Conservation (phyloP, 2,329 filamentous ascomycete species). For the Epichloe brachyelytri region DNA sequence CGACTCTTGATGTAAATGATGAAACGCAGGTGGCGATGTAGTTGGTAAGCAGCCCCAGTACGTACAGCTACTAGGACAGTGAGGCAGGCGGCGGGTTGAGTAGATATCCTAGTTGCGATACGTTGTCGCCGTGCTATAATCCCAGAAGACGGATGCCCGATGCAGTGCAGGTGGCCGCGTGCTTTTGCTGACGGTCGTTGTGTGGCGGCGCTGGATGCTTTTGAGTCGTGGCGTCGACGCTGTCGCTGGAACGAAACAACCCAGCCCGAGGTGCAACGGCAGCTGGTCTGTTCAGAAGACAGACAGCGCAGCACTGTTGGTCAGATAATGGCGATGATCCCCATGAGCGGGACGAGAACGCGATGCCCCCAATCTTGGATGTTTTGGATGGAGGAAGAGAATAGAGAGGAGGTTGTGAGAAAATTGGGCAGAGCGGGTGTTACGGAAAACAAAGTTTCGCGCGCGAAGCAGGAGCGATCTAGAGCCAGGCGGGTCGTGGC, state of each 20-base stretch:
- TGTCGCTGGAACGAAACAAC: not conserved
- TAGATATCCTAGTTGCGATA: not conserved
- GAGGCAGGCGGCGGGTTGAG: not conserved
- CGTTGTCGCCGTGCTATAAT: not conserved
- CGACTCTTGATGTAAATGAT: not conserved
- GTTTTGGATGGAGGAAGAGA: not conserved
- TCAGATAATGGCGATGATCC: not conserved
- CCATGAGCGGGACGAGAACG: not conserved
- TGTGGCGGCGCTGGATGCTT: not conserved
- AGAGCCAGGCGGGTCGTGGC: slow-evolving; percentile 5
- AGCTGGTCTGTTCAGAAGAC: not conserved
- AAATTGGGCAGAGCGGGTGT: not conserved
- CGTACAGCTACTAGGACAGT: not conserved
- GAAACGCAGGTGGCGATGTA: not conserved
- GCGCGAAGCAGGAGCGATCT: slow-evolving; percentile 1
- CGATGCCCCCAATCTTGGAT: not conserved
- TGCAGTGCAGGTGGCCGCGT: slow-evolving; percentile 2
- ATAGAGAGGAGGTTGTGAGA: not conserved
- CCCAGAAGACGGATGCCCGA: not conserved
- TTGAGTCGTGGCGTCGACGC: slow-evolving; percentile 1
- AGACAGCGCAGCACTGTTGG: not conserved
- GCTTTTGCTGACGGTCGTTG: not conserved
- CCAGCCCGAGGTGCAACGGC: not conserved
- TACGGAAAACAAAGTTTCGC: slow-evolving; percentile 3
- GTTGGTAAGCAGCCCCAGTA: not conserved